A percentile compares a stretch with the other conserved stretches of the same genome.
Conservation (phyloP, 2,329 filamentous ascomycete genomes). For the Penicillium sp. region DNA sequence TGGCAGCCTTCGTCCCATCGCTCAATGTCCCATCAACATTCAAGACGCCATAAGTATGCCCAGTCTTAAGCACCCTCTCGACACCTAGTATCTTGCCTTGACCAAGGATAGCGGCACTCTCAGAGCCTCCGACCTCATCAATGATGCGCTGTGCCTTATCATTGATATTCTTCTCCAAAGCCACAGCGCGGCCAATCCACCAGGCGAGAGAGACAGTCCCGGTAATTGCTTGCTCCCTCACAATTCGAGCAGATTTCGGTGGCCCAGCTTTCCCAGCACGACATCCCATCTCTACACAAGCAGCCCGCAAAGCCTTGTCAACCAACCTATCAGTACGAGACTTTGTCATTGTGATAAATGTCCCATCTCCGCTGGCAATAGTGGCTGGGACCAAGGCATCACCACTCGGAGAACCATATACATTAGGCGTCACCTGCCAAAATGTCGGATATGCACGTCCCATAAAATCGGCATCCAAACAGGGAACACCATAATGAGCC, state of each 20-base stretch:
- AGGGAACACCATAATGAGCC: constrained; percentile 50
- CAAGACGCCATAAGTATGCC: constrained; percentile 40
- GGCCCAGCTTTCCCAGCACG: constrained; percentile 24
- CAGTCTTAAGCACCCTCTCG: constrained; percentile 18
- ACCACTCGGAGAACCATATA: constrained; percentile 32
- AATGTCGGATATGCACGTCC: constrained; percentile 48
- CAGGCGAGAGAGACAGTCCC: constrained; percentile 56
- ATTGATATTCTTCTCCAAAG: constrained; percentile 12
- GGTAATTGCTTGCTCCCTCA: constrained; percentile 38
- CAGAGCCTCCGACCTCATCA: constrained; percentile 19
- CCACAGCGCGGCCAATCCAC: constrained; percentile 36
- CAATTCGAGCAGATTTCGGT: constrained; percentile 9
- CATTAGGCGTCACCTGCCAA: constrained; percentile 48
- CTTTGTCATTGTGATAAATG: constrained; percentile 48
- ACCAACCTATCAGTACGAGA: constrained; percentile 44
- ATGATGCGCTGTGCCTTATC: constrained; percentile 18
- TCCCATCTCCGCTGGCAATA: constrained; percentile 53
- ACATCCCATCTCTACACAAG: constrained; percentile 58
- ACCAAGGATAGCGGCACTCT: constrained; percentile 18
- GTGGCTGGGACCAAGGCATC: constrained; percentile 44
- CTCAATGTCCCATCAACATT: constrained; percentile 34
- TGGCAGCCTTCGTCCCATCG: constrained; percentile 9
- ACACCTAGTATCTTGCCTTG: constrained; percentile 25
- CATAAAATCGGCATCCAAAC: constrained; percentile 50
- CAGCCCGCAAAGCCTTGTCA: constrained; percentile 53